Conservation (phyloP, 179 eudicot genomes). For the Pouteria campechiana region DNA sequence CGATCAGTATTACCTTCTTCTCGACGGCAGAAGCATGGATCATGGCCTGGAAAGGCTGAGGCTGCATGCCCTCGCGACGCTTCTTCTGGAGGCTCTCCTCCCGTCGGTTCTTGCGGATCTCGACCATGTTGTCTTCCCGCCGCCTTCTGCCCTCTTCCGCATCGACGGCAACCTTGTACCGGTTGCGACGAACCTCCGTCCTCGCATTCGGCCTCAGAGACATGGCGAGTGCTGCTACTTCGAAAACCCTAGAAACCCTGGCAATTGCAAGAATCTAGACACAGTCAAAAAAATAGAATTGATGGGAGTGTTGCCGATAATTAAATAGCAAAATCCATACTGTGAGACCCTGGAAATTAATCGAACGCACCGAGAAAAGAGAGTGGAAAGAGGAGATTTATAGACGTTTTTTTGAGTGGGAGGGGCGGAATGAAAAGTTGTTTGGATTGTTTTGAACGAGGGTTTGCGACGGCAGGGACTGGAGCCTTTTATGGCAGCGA, state of each 20-base stretch:
- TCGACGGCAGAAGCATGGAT: conserved; percentile 15
- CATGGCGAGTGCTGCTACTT: conserved; percentile 6
- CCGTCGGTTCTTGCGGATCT: conserved; percentile 34
- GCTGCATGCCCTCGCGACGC: conserved; percentile 31
- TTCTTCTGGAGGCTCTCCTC: conserved; percentile 39
- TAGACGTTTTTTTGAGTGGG: too few relatives aligned
- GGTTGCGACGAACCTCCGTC: conserved; percentile 35
- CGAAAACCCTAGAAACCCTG: background rate
- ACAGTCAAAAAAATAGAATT: too few relatives aligned
- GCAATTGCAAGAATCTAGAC: too few relatives aligned
- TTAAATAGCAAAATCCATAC: too few relatives aligned
- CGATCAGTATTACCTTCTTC: conserved; percentile 28
- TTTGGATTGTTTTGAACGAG: too few relatives aligned
- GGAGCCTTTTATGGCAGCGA: too few relatives aligned
- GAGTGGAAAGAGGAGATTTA: too few relatives aligned
- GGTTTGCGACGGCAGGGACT: too few relatives aligned
- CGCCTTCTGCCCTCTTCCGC: conserved; percentile 46
- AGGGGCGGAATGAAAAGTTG: too few relatives aligned
- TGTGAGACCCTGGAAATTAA: too few relatives aligned
- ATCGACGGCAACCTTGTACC: conserved; percentile 50
- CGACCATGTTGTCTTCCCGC: conserved; percentile 41
- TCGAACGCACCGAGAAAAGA: too few relatives aligned
- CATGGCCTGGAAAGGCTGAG: conserved; percentile 7
- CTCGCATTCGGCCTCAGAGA: conserved; percentile 26
- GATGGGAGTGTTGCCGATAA: too few relatives aligned